These are phyloP conservation scores for Annulohypoxylon moriforme DNA, from an alignment of 495 filamentous ascomycete genomes.

Conservation along the genomic window DNA sequence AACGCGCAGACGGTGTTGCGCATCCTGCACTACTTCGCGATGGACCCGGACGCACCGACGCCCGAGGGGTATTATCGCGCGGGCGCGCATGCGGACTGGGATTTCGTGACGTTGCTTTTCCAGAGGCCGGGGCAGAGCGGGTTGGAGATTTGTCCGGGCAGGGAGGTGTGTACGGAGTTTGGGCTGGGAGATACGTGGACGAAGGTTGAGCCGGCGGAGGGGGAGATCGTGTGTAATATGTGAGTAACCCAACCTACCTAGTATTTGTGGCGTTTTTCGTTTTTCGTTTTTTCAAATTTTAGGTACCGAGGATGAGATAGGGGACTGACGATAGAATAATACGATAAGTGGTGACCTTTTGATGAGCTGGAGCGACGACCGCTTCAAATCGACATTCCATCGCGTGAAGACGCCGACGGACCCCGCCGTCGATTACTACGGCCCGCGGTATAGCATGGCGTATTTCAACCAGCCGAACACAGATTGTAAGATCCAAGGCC, in stretches of 20 bases:
- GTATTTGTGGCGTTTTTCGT: not conserved
- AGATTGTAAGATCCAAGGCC: slow-evolving; percentile 69
- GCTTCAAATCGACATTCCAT: slow-evolving; percentile 74
- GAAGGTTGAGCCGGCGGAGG: slow-evolving; percentile 65
- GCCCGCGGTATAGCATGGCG: slow-evolving; percentile 70
- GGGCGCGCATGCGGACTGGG: slow-evolving; percentile 74
- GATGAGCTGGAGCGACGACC: slow-evolving; percentile 76
- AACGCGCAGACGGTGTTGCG: slow-evolving; percentile 68
- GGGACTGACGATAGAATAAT: not conserved
- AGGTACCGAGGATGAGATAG: not conserved
- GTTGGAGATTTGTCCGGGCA: slow-evolving; percentile 73
- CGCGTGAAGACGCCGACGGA: slow-evolving; percentile 69
- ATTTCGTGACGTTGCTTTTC: slow-evolving; percentile 72
- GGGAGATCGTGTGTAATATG: slow-evolving; percentile 75
- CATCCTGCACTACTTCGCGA: slow-evolving; percentile 66
- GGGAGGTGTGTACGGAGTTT: slow-evolving; percentile 70
- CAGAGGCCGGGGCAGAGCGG: slow-evolving; percentile 71
- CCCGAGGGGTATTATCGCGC: slow-evolving; percentile 68
- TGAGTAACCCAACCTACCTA: slow-evolving; percentile 34
- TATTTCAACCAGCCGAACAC: slow-evolving; percentile 74
- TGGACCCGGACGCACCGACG: slow-evolving; percentile 45
- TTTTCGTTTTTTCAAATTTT: not conserved
- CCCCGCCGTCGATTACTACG: slow-evolving; percentile 63
- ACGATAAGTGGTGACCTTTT: slow-evolving; percentile 66
- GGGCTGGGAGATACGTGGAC: slow-evolving; percentile 71